Conservation (phyloP, 176 grass and related monocot genomes). For the sorghum (Sorghum bicolor) region Sorghum_bicolor_NCBIv3 NC_012872.2:55685001-55685500, state of each 20-base stretch:
- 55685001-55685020: not conserved
- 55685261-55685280: not conserved
- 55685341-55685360: not conserved
- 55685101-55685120: not conserved
- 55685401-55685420: not conserved
- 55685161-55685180: not conserved
- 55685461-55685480: not conserved
- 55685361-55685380: conserved; percentile 2
- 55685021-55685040: not conserved
- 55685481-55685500: not conserved
- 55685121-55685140: not conserved
- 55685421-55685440: not conserved
- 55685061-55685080: not conserved
- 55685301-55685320: not conserved
- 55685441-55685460: not conserved
- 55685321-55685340: not conserved
- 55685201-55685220: not conserved
- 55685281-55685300: not conserved
- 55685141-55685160: not conserved
- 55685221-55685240: not conserved
- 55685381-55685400: conserved; percentile 2
- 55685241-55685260: not conserved
- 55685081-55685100: not conserved
- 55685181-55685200: not conserved
- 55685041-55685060: not conserved